phyloP scores from a whole-genome alignment of 2,329 filamentous ascomycete genomes.

The Knufia fluminis region DNA sequence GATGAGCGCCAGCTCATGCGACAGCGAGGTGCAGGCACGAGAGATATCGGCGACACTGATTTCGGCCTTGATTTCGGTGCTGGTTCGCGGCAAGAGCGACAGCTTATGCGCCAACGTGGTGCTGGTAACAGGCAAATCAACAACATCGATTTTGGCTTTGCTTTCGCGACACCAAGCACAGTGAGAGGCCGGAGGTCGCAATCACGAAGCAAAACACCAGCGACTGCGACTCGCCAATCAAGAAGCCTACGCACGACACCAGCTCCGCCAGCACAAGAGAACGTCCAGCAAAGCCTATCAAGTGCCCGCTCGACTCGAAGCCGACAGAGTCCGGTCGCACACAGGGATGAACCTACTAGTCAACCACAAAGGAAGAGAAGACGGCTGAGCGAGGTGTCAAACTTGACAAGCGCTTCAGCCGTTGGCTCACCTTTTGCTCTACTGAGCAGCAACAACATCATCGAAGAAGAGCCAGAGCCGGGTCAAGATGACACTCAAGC shows the following conservation, averaged over 20 bases:
- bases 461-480: not conserved
- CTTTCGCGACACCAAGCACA: slow-evolving; percentile 29
- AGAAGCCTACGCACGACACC: slow-evolving; percentile 11
- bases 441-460: not conserved
- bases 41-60: slow-evolving; percentile 13
- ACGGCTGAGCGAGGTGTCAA: slow-evolving; percentile 9
- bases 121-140: slow-evolving; percentile 5
- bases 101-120: slow-evolving; percentile 12
- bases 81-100: slow-evolving; percentile 11
- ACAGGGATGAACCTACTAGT: not conserved
- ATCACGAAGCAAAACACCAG: slow-evolving; percentile 25
- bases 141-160: slow-evolving; percentile 39
- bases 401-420: slow-evolving; percentile 1
- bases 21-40: slow-evolving; percentile 44
- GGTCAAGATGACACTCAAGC: not conserved
- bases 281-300: not conserved
- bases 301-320: not conserved
- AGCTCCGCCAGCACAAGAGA: not conserved
- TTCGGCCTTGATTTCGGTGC: slow-evolving; percentile 18
- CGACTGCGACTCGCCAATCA: slow-evolving; percentile 12
- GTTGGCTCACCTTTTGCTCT: not conserved
- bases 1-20: slow-evolving; percentile 45
- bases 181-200: slow-evolving; percentile 16
- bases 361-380: slow-evolving; percentile 14
- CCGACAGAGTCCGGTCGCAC: not conserved